Evolutionary conservation across 768 basidiomycete genomes (phyloP).

Genomic region (Russula dissimulans): DNA sequence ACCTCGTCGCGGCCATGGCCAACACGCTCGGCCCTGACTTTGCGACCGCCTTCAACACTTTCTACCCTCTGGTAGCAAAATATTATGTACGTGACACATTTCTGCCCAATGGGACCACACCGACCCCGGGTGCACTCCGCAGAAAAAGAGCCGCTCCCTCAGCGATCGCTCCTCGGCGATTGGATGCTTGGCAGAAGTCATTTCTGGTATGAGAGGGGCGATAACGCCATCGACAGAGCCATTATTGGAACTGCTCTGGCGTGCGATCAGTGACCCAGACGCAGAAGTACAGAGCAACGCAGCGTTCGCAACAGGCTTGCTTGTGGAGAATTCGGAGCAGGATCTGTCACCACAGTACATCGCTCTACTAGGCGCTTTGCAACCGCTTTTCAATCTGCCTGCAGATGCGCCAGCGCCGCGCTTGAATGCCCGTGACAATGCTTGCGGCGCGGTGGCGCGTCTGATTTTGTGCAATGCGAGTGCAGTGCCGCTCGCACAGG

Average conservation of each 20-base stretch:
- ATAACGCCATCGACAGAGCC: constrained; percentile 78
- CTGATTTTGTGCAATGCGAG: constrained; percentile 71
- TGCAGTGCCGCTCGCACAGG: constrained; percentile 83
- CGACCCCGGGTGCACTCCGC: neutral
- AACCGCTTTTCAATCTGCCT: constrained; percentile 66
- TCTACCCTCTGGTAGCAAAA: constrained; percentile 83
- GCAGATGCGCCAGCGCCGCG: constrained; percentile 53
- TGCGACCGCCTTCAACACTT: constrained; percentile 67
- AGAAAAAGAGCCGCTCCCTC: constrained; percentile 81
- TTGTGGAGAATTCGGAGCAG: constrained; percentile 75
- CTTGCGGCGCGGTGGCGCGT: constrained; percentile 86
- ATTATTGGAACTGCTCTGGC: constrained; percentile 77
- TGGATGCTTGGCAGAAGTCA: constrained; percentile 92
- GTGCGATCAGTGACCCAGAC: constrained; percentile 73
- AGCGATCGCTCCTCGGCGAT: constrained; percentile 91
- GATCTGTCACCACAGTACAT: constrained; percentile 80
- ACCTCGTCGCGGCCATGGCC: constrained; percentile 86
- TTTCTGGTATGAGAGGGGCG: constrained; percentile 79
- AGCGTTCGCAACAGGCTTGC: constrained; percentile 86
- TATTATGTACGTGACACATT: constrained; percentile 64
- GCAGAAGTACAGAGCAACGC: constrained; percentile 95
- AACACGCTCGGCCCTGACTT: constrained; percentile 82
- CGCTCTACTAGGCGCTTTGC: constrained; percentile 67
- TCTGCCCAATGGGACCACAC: neutral
- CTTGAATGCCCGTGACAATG: constrained; percentile 91